phyloP scores from a whole-genome alignment of 2,329 filamentous ascomycete genomes.

The Aspergillus sp. region DNA sequence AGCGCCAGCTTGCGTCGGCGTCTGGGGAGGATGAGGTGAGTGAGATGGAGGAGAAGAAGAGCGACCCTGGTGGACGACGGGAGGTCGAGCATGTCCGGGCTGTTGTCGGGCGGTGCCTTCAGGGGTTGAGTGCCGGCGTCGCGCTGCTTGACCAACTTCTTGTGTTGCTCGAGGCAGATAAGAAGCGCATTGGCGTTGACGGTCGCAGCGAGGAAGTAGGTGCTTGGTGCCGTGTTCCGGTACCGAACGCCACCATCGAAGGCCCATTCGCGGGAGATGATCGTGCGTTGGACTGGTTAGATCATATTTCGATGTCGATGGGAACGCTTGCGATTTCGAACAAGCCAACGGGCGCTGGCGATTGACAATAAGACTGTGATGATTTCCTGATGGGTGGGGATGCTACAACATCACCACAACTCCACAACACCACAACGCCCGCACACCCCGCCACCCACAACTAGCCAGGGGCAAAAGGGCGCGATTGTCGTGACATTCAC shows the following conservation, averaged over 20 bases:
- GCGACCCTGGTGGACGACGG: neutral
- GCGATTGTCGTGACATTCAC: no score
- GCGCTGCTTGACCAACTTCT: slow-evolving; percentile 20
- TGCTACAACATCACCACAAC: no score
- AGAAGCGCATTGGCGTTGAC: neutral
- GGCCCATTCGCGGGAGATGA: neutral
- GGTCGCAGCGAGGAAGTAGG: neutral
- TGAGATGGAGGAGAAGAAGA: neutral
- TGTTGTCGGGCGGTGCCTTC: slow-evolving; percentile 5
- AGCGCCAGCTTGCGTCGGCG: slow-evolving; percentile 8
- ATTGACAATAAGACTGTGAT: neutral
- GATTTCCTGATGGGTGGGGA: no score
- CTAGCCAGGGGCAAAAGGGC: no score
- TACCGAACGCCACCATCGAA: neutral
- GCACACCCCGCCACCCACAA: no score
- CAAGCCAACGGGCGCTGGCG: neutral
- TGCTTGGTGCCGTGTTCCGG: neutral
- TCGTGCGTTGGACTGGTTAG: slow-evolving; percentile 11
- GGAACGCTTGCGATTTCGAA: slow-evolving; percentile 15
- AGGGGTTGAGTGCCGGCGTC: slow-evolving; percentile 16
- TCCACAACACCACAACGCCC: no score
- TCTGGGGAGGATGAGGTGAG: neutral
- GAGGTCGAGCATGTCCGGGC: neutral
- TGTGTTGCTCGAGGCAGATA: slow-evolving; percentile 14
- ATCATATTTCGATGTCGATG: slow-evolving; percentile 16